Base-by-base conservation (phyloP, 2,329 filamentous ascomycete species). In the Microascus cirrosus region DNA sequence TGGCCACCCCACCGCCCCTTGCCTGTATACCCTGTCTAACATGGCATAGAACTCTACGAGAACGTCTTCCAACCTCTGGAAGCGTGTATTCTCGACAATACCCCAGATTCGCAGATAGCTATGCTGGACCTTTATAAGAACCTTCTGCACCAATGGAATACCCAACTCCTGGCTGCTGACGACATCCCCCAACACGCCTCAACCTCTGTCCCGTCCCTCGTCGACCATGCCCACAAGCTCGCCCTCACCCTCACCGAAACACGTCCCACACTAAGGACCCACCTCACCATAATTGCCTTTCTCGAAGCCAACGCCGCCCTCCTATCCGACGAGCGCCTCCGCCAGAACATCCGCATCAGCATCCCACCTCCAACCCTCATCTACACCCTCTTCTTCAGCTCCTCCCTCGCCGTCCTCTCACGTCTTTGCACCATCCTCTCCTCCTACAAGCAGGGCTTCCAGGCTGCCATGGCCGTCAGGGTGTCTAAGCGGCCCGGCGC, bases 401-500 rank as follows among this genome's bases (percentile, higher is more conserved):
- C 77, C 22, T 87, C 83, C 2, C 74, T 84, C 15, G 78, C 79
- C 20, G 81, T 81, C 18, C 74, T 88, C 3, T 88, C 89, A 7
- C 83, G 86, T 6, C 78, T 90, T 36, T 90, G 84, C 66, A 77
- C 78, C 54, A 77, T 91, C 28, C 76, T 95, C 32, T 84, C 86
- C 2, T 73, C 71, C 51, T 93, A 91, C 73, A 94, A 94, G 69
- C 77, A 77, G 25, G 82, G 85, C 0, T 90, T 93, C 65, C 88
- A 93, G 66, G 70, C 73, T 28, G 83, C 85, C 59, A 82, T 81
- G 73, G 58, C 65, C 60, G 42, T 32, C 39, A 48, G 28, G n/a
- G 42, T 35, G 11, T 66, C 64, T 59, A 62, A 53, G 64, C 65
- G 61, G 61, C 53, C 70, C 24, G 61, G 62, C 54, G 64, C 62